A percentile compares a stretch with the other conserved stretches of the same genome.
Conservation (phyloP, 306 rosid species). For the Cucumis sativus region Cucumber_9930_V3 NC_026659.2:11502001-11502500, state of each 20-base stretch:
- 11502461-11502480: neutral
- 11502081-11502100: neutral
- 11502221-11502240: too few relatives aligned
- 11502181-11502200: too few relatives aligned
- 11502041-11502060: neutral
- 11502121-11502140: neutral
- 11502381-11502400: neutral
- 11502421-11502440: neutral
- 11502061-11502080: too few relatives aligned
- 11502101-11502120: neutral
- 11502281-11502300: neutral
- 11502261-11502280: neutral
- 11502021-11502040: neutral
- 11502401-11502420: neutral
- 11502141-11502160: too few relatives aligned
- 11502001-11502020: conserved; percentile 36
- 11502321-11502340: neutral
- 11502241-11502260: neutral
- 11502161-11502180: too few relatives aligned
- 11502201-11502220: too few relatives aligned
- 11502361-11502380: neutral
- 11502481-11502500: too few relatives aligned
- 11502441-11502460: neutral
- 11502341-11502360: neutral
- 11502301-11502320: neutral